A percentile compares a stretch with the other conserved stretches of the same genome.
Conservation (phyloP, 305 asterid genomes). For the Ilex paraguariensis region DNA sequence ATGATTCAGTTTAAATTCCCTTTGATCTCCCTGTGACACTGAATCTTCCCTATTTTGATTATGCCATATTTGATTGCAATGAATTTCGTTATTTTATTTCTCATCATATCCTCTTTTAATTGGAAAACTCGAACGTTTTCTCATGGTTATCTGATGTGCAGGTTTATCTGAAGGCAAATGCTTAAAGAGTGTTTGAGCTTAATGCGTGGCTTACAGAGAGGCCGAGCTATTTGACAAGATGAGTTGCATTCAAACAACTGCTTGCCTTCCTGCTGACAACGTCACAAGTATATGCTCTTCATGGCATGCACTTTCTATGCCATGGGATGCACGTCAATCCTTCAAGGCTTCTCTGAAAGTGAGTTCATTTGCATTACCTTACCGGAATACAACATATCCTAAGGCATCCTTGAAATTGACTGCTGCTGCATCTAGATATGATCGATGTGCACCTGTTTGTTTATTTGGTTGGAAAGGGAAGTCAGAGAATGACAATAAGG, state of each 20-base stretch:
- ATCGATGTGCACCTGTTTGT: conserved; percentile 34
- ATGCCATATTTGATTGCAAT: too few species aligned
- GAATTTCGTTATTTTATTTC: too few species aligned
- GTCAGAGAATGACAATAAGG: conserved; percentile 47
- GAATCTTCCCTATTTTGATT: too few species aligned
- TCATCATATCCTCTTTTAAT: too few species aligned
- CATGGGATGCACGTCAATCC: neutral
- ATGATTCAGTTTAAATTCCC: too few species aligned
- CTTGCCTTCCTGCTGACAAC: neutral
- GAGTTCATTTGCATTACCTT: neutral
- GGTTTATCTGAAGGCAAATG: too few species aligned
- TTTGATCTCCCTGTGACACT: too few species aligned
- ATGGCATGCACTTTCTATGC: neutral
- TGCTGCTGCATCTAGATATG: conserved; percentile 23
- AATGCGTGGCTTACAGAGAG: neutral
- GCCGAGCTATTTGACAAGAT: neutral
- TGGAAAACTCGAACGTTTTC: too few species aligned
- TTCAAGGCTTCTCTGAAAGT: neutral
- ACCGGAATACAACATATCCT: neutral
- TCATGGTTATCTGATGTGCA: too few species aligned
- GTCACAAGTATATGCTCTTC: neutral
- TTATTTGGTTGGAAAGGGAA: conserved; percentile 58
- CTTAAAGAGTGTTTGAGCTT: neutral
- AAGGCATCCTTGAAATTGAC: conserved; percentile 19
- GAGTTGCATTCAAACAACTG: neutral